Conservation (phyloP, 2,329 filamentous ascomycete species). For the Ascochyta rabiei region DNA sequence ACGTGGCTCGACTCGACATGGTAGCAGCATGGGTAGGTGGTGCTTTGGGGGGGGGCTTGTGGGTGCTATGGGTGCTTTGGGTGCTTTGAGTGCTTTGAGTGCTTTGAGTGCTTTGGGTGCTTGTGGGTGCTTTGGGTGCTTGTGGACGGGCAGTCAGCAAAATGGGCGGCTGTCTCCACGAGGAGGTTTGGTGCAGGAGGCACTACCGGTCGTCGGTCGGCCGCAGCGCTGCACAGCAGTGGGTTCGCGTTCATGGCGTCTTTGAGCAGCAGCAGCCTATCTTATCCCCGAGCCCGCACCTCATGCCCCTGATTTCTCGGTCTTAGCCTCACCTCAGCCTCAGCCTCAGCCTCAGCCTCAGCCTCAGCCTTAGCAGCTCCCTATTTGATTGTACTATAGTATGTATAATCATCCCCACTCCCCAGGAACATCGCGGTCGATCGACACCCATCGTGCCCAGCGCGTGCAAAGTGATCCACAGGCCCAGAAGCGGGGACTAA, state of each 20-base stretch:
- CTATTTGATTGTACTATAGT: not conserved
- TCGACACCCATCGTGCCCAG: conserved; percentile 17
- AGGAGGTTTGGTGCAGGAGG: conserved; percentile 5
- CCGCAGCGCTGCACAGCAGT: conserved; percentile 11
- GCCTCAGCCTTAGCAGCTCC: not conserved
- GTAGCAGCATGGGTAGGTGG: conserved; percentile 1
- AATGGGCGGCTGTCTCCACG: conserved; percentile 5
- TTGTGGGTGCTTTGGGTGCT: conserved; percentile 1
- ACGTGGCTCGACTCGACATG: conserved; percentile 15
- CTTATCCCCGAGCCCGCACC: conserved; percentile 12
- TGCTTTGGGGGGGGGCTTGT: conserved; percentile 3
- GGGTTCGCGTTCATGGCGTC: conserved; percentile 15
- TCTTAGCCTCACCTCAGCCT: not conserved
- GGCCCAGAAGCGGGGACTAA: conserved; percentile 8
- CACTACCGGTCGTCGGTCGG: conserved; percentile 14
- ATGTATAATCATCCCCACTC: not conserved
- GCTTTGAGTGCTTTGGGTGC: not conserved
- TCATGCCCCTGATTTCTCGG: conserved; percentile 8
- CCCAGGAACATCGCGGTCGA: conserved; percentile 9
- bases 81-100: no score
- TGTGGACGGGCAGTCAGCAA: conserved; percentile 5
- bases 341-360: not conserved
- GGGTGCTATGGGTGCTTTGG: not conserved
- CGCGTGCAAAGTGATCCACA: conserved; percentile 6
- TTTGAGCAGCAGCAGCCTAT: conserved; percentile 3